Conservation (phyloP, 2,329 filamentous ascomycete species). For the Colletotrichum sp. region DNA sequence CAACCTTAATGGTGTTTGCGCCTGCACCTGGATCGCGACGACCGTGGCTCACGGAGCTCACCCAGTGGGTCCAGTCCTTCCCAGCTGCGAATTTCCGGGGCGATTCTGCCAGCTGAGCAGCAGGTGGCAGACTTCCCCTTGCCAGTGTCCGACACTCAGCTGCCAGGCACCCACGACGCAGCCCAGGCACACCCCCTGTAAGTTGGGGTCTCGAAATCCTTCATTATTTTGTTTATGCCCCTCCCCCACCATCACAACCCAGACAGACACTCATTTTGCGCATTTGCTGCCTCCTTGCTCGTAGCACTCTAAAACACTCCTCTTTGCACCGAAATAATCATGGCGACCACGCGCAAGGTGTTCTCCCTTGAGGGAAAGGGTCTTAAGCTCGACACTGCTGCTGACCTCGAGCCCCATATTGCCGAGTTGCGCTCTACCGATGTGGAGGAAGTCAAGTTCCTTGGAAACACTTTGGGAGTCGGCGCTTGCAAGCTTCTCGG, state of each 20-base stretch:
- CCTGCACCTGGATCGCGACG: conserved; percentile 20
- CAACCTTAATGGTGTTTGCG: conserved; percentile 19
- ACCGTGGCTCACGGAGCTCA: conserved; percentile 13
- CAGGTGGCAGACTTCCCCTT: neutral
- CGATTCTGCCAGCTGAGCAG: neutral
- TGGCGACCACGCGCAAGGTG: conserved; percentile 52
- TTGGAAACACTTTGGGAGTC: conserved; percentile 92
- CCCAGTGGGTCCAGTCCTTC: conserved; percentile 1
- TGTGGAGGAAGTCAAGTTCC: conserved; percentile 83
- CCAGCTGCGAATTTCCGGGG: neutral
- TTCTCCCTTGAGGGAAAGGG: conserved; percentile 93
- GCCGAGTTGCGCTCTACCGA: conserved; percentile 74
- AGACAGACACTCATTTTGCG: conserved; percentile 18
- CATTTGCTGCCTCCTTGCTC: conserved; percentile 3
- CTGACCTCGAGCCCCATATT: conserved; percentile 86
- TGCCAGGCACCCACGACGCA: conserved; percentile 4
- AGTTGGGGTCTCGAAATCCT: conserved; percentile 15
- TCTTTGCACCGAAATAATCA: neutral
- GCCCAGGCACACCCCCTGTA: conserved; percentile 7
- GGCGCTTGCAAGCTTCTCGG: conserved; percentile 86
- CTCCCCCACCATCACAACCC: conserved; percentile 17
- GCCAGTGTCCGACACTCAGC: neutral
- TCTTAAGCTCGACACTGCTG: conserved; percentile 89
- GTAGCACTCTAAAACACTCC: neutral
- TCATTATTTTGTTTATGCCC: conserved; percentile 17